Evolutionary conservation across 768 basidiomycete species (phyloP).

Genomic region (Mycena vitilis): DNA sequence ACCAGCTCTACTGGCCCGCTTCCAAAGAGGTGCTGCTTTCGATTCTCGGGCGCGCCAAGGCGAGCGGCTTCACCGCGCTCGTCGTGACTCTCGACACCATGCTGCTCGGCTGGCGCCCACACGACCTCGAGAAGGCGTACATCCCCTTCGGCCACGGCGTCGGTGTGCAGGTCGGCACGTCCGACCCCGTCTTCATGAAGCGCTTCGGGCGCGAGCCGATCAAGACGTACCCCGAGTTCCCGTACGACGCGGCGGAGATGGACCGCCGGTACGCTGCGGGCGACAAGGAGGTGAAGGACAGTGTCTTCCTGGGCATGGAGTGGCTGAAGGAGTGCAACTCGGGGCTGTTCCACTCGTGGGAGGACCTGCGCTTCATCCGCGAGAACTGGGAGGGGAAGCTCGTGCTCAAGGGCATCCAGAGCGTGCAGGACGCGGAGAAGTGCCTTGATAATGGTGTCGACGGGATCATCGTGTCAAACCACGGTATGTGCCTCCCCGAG

Average conservation of each 20-base stretch:
- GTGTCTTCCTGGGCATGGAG: slow-evolving; percentile 61
- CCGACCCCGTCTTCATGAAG: slow-evolving; percentile 85
- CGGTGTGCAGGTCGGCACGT: slow-evolving; percentile 73
- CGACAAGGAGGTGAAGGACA: slow-evolving; percentile 56
- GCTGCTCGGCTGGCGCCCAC: slow-evolving; percentile 79
- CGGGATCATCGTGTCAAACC: slow-evolving; percentile 85
- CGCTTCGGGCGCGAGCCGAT: slow-evolving; percentile 60
- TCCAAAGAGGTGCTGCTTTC: slow-evolving; percentile 71
- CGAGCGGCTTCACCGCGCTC: slow-evolving; percentile 73
- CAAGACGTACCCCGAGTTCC: slow-evolving; percentile 59
- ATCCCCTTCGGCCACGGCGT: slow-evolving; percentile 76
- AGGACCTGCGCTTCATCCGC: slow-evolving; percentile 74
- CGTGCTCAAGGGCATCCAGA: slow-evolving; percentile 83
- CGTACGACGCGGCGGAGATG: slow-evolving; percentile 64
- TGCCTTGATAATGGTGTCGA: slow-evolving; percentile 73
- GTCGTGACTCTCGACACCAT: slow-evolving; percentile 86
- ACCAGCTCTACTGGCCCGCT: slow-evolving; percentile 85
- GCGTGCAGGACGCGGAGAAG: slow-evolving; percentile 74
- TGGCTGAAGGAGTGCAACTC: slow-evolving; percentile 76
- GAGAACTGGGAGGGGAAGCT: slow-evolving; percentile 84
- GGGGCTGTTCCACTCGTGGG: slow-evolving; percentile 75
- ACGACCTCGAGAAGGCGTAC: slow-evolving; percentile 74
- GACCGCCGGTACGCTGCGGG: slow-evolving; percentile 57
- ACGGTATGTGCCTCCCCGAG: slow-evolving; percentile 57
- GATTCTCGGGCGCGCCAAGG: slow-evolving; percentile 73